A percentile compares a stretch with the other conserved stretches of the same genome.
These are phyloP conservation scores for Nicotiana paniculata DNA, from an alignment of 257 asterid species.

Conservation along the genomic window DNA sequence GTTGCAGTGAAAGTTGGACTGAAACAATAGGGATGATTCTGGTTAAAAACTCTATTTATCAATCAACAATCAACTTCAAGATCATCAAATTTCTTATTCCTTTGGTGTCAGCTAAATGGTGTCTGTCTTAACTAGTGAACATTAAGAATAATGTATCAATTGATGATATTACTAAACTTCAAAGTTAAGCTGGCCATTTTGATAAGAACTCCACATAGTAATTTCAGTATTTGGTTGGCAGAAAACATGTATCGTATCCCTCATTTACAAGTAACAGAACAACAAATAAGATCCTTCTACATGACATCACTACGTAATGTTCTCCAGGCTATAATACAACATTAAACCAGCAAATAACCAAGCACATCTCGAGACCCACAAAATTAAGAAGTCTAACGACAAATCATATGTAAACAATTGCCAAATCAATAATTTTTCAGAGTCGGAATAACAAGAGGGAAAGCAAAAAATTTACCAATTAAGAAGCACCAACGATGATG, in stretches of 20 bases:
- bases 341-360: neutral
- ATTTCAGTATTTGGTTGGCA: neutral
- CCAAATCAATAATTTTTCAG: too few relatives aligned
- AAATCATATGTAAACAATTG: neutral
- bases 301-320: neutral
- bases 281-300: neutral
- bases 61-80: neutral
- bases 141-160: neutral
- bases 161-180: neutral
- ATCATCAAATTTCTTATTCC: neutral
- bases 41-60: neutral
- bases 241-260: neutral
- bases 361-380: neutral
- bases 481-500: constrained; percentile 29
- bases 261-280: neutral
- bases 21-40: too few relatives aligned
- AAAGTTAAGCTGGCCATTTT: neutral
- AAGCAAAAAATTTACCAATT: constrained; percentile 7
- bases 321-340: neutral
- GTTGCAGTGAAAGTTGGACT: too few relatives aligned
- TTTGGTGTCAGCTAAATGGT: neutral
- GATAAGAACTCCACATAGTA: neutral
- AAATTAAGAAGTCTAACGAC: neutral
- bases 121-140: neutral
- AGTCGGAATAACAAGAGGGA: neutral